Evolutionary conservation across 768 basidiomycete species (phyloP), one percentile per base, ranked within the genome.

Genomic region (Tylopilus intermedius): DNA sequence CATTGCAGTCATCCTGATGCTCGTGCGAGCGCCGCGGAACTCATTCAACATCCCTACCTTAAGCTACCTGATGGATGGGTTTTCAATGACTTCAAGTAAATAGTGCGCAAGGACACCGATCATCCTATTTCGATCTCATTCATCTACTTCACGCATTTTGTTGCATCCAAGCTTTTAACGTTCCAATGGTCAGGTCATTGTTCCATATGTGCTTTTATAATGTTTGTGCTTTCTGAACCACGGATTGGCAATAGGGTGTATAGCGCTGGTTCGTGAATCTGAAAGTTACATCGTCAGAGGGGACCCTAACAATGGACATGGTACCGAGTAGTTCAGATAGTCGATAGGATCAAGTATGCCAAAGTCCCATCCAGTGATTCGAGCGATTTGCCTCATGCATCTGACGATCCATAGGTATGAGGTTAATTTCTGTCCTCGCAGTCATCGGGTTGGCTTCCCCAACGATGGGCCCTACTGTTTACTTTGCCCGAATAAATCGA

Each of bases 1-100:
- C 32, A 42, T 50, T 53, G 21, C 54, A 91, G 89, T 56, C 84
- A 94, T 63, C 93, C 93, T 8, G 83, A 88, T 49, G 82, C 90
- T 58, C 85, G 94, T 33, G 88, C 93, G 2, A 81, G 74, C 26
- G 88, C 93, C 32, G 74, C 81, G 33, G 90, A 91, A 62, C 79
- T 95, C 53, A 79, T 87, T 56, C 76, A 77, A 58, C 92, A 96
- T 71, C 79, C 79, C 38, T 96, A 90, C 74, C 79, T 93, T 47
- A 72, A 70, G 60, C 79, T 90, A 53, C 81, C 84, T 53, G 77
- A 76, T 44, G 85, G 78, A 52, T 93, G 90, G 90, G 71, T 73
- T 53, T 93, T 93, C 75, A 80, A 75, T 58, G 83, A 82, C 59
- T 72, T 69, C 60, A 69, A 69, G 54, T 69, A 47, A 49, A 48